Evolutionary conservation across 495 filamentous ascomycete genomes (phyloP).

Genomic region (Penicillium lagena): DNA sequence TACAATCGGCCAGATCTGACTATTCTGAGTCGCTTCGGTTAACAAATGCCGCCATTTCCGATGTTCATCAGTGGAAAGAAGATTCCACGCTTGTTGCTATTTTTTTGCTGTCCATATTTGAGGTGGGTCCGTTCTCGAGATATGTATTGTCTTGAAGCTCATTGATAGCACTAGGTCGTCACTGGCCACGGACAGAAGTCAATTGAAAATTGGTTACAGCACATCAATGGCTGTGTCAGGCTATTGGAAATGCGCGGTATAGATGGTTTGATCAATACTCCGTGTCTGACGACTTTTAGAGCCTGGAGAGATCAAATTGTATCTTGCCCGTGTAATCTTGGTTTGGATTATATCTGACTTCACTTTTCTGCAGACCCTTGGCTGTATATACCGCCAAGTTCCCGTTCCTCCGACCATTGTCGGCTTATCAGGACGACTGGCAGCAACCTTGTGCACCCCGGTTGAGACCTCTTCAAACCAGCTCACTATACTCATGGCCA

Average conservation of each 20-base stretch:
- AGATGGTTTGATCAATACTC: neutral
- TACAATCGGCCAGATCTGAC: constrained; percentile 1
- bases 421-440: neutral
- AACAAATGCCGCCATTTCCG: neutral
- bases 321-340: neutral
- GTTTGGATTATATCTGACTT: neutral
- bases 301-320: neutral
- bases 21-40: neutral
- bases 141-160: no score
- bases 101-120: neutral
- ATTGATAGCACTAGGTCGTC: neutral
- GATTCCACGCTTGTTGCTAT: neutral
- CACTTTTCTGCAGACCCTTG: neutral
- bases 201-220: neutral
- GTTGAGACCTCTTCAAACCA: neutral
- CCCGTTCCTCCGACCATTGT: neutral
- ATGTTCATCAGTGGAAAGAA: neutral
- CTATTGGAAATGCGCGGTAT: neutral
- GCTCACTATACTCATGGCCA: neutral
- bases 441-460: neutral
- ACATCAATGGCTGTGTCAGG: neutral
- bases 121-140: neutral
- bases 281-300: neutral
- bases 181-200: neutral
- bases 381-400: neutral